Evolutionary conservation across 441 rosid species (phyloP).

Genomic region (Croton setiger): DNA sequence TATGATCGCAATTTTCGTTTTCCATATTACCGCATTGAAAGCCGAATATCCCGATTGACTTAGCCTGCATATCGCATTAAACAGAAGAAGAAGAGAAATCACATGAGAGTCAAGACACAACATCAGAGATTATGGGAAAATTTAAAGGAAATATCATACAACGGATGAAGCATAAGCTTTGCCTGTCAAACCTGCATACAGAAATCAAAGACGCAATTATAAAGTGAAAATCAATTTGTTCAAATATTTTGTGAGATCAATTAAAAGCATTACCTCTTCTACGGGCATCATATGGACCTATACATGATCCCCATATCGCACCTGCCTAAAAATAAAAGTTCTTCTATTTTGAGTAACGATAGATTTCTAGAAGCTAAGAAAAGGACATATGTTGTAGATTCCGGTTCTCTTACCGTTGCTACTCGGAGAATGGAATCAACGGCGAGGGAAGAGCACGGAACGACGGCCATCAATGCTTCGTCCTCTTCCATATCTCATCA

Average conservation of each 20-base stretch:
- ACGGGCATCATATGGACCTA: conserved; percentile 64
- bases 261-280: conserved; percentile 37
- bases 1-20: not conserved
- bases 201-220: not conserved
- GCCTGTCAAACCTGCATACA: conserved; percentile 59
- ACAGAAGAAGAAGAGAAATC: not conserved
- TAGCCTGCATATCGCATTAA: conserved; percentile 45
- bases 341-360: not conserved
- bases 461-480: conserved; percentile 27
- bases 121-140: not conserved
- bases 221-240: not conserved
- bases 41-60: conserved; percentile 49
- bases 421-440: conserved; percentile 62
- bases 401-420: conserved; percentile 43
- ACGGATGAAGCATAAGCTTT: conserved; percentile 54
- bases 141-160: conserved; percentile 34
- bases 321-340: conserved; percentile 52
- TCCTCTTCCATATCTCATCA: conserved; percentile 50
- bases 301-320: conserved; percentile 65
- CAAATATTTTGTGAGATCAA: not conserved
- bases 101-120: not conserved
- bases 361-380: not conserved
- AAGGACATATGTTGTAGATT: not conserved
- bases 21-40: conserved; percentile 62
- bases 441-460: conserved; percentile 81